phyloP scores from a whole-genome alignment of 2,329 filamentous ascomycete genomes.

The Claviceps pazoutovae region DNA sequence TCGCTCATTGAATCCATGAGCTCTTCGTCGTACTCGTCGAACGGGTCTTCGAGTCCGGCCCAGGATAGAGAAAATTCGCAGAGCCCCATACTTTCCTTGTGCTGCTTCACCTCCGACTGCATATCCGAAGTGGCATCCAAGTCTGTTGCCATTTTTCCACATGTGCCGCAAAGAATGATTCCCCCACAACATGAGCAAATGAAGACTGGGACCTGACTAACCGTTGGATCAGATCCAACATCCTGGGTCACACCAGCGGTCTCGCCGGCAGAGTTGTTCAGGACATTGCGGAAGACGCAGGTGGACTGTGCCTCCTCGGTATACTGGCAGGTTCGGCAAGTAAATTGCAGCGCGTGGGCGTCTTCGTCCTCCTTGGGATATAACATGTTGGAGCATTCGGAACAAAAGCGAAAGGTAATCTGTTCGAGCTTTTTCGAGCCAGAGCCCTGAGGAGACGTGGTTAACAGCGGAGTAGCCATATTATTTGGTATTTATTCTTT shows the following conservation, averaged over 20 bases:
- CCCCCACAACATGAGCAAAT: slow-evolving; percentile 34
- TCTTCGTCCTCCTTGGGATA: slow-evolving; percentile 91
- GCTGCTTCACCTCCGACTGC: slow-evolving; percentile 1
- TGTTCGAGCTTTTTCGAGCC: slow-evolving; percentile 51
- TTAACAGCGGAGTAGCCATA: slow-evolving; percentile 47
- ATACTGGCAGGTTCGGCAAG: slow-evolving; percentile 89
- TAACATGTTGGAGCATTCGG: slow-evolving; percentile 96
- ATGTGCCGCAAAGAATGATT: slow-evolving; percentile 28
- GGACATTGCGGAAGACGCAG: slow-evolving; percentile 90
- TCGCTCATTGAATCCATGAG: slow-evolving; percentile 11
- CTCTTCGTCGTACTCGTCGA: slow-evolving; percentile 26
- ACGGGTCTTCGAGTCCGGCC: slow-evolving; percentile 17
- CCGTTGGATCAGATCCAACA: slow-evolving; percentile 94
- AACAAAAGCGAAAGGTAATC: slow-evolving; percentile 95
- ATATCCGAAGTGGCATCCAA: slow-evolving; percentile 6
- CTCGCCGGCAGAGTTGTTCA: slow-evolving; percentile 83
- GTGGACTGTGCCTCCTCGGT: slow-evolving; percentile 74
- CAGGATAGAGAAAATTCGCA: slow-evolving; percentile 15
- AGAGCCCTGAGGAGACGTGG: slow-evolving; percentile 26
- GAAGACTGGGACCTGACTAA: slow-evolving; percentile 49
- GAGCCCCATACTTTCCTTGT: slow-evolving; percentile 14
- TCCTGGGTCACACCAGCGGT: slow-evolving; percentile 96
- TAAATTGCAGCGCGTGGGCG: slow-evolving; percentile 77
- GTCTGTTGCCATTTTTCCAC: slow-evolving; percentile 17
- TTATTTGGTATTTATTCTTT: not conserved